Conservation (phyloP, 495 filamentous ascomycete genomes). For the Hypoxylon crocopeplum region DNA sequence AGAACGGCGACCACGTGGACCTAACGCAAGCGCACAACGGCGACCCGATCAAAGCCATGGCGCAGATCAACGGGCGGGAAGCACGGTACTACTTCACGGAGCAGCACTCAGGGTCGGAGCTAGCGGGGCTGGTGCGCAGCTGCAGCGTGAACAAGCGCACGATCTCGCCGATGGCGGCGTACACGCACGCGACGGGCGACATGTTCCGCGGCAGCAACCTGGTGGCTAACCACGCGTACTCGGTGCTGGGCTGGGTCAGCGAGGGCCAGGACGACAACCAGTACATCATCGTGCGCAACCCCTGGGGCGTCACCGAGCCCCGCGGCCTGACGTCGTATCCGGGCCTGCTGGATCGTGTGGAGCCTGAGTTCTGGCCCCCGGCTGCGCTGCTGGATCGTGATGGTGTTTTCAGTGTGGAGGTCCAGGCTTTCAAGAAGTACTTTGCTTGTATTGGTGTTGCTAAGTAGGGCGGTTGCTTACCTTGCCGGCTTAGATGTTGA, state of each 20-base stretch:
- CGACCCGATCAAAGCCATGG: constrained; percentile 49
- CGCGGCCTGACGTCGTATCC: constrained; percentile 40
- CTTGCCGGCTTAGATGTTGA: no score
- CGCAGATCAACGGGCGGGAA: constrained; percentile 43
- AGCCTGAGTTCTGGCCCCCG: constrained; percentile 45
- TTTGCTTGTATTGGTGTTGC: constrained; percentile 46
- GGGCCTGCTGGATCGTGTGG: constrained; percentile 40
- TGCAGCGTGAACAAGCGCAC: constrained; percentile 45
- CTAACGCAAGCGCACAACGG: constrained; percentile 41
- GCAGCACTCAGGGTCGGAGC: constrained; percentile 32
- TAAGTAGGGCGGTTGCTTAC: constrained; percentile 40
- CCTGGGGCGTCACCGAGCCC: constrained; percentile 47
- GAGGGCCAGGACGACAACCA: constrained; percentile 43
- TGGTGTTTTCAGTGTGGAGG: constrained; percentile 45
- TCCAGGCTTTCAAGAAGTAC: constrained; percentile 43
- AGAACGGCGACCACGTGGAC: constrained; percentile 35
- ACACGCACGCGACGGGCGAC: constrained; percentile 38
- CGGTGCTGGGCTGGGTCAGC: constrained; percentile 46
- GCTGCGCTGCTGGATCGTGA: constrained; percentile 37
- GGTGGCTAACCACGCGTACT: constrained; percentile 49
- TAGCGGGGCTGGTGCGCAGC: constrained; percentile 40
- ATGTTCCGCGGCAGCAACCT: constrained; percentile 44
- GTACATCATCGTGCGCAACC: constrained; percentile 48
- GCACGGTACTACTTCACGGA: constrained; percentile 43
- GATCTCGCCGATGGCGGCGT: constrained; percentile 42